phyloP scores from a whole-genome alignment of 192 early-diverging fungal species.

The Chytriomyces sp. region DNA sequence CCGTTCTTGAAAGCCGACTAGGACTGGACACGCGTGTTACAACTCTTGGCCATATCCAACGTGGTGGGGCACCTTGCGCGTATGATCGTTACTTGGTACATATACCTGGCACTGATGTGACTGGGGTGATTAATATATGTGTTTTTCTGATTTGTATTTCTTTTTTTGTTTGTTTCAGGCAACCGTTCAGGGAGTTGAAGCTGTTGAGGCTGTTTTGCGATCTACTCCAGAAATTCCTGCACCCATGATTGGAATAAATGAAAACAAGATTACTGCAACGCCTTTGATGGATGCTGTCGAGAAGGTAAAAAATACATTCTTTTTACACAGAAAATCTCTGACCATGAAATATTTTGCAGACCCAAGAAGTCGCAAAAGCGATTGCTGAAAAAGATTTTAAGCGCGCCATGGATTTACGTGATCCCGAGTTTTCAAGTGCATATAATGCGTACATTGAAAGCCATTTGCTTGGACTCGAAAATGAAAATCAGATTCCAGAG shows the following conservation, averaged over 20 bases:
- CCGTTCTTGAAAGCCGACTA: slow-evolving; percentile 77
- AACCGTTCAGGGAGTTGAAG: slow-evolving; percentile 92
- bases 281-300: slow-evolving; percentile 94
- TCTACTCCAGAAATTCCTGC: slow-evolving; percentile 85
- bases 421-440: slow-evolving; percentile 73
- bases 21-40: slow-evolving; percentile 94
- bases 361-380: slow-evolving; percentile 83
- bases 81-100: slow-evolving; percentile 90
- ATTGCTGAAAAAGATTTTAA: slow-evolving; percentile 84
- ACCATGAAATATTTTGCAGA: slow-evolving; percentile 51
- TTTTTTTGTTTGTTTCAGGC: too few species aligned
- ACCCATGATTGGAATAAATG: slow-evolving; percentile 89
- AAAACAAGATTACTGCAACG: slow-evolving; percentile 84
- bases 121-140: too few species aligned
- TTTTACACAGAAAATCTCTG: neutral
- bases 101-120: too few species aligned
- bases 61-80: slow-evolving; percentile 87
- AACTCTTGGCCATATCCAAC: slow-evolving; percentile 91
- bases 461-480: slow-evolving; percentile 15
- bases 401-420: slow-evolving; percentile 87
- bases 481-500: slow-evolving; percentile 58
- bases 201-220: slow-evolving; percentile 88
- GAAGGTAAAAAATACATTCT: slow-evolving; percentile 60
- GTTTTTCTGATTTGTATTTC: too few species aligned
- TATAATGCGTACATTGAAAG: slow-evolving; percentile 59